Base-by-base conservation (phyloP, 2,329 filamentous ascomycete species). In the Fusarium phyllophilum region DNA sequence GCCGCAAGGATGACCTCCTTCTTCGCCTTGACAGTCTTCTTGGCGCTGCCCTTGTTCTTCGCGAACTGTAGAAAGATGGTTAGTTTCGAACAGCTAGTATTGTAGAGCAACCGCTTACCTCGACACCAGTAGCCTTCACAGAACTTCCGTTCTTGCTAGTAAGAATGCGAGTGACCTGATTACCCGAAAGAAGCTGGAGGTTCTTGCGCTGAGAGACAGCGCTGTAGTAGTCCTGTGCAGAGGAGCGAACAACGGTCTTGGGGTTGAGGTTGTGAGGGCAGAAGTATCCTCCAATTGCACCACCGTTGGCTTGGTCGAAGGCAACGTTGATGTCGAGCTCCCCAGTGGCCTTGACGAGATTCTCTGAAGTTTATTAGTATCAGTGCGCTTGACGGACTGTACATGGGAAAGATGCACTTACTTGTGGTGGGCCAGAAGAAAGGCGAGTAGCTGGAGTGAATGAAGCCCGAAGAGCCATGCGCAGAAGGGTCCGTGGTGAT, bases 1-100 rank as follows among this genome's bases (percentile, higher is more conserved):
- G 84, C 84, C 1, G 83, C 81, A 9, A 86, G 62, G 20, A 87
- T 78, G 8, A 85, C 82, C 52, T 86, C 85, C 48, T 81, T 83
- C 15, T 56, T 74, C 3, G 70, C 78, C 14, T 54, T 55, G 5
- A 74, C 59, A 4, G 62, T 64, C 3, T 41, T 38, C 8, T n/a
- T 34, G 22, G 60, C 13, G 8, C 44, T 46, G 9, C n/a, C 8
- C 14, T n/a, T 65, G 8, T 38, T 62, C 20, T 66, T 66, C 2
- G 75, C 45, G 12, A 69, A 75, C 73, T 75, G 5, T 2, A 9
- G 6, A 4, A 24, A 18, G 14, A 3, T 2, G 1, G 10, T 60
- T 4, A 57, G 36, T 17, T 6, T 20, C 6, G 6, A 17, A 38
- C 20, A 1, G 6, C 5, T 8, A 5, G 6, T 8, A 0, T 9